Evolutionary conservation across 1,284 basidiomycete genomes (phyloP).

Genomic region (Caloboletus inedulis): DNA sequence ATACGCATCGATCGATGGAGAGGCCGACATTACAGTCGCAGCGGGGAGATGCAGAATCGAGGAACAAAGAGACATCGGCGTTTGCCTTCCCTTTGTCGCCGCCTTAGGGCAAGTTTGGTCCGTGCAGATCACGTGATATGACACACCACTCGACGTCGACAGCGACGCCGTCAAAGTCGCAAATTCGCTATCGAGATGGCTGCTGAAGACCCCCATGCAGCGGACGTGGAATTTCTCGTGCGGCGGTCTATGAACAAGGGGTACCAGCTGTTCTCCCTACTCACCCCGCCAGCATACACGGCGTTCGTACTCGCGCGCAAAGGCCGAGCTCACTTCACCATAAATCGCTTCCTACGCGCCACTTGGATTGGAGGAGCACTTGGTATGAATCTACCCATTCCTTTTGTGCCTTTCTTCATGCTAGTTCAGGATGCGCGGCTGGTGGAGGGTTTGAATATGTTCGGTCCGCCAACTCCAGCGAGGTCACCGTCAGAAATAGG

Average conservation of each 20-base stretch:
- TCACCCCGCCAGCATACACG: conserved; percentile 58
- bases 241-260: conserved; percentile 61
- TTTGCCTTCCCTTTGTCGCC: conserved; percentile 8
- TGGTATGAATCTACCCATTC: conserved; percentile 32
- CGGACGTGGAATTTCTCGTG: conserved; percentile 44
- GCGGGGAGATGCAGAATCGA: conserved; percentile 15
- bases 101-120: conserved; percentile 34
- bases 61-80: conserved; percentile 16
- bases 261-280: conserved; percentile 59
- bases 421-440: conserved; percentile 32
- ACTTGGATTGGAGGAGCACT: conserved; percentile 64
- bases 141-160: conserved; percentile 1
- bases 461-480: conserved; percentile 41
- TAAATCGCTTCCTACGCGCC: conserved; percentile 61
- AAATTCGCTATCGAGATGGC: conserved; percentile 13
- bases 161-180: conserved; percentile 6
- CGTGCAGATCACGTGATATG: conserved; percentile 32
- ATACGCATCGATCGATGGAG: conserved; percentile 47
- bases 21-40: conserved; percentile 29
- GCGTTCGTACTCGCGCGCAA: conserved; percentile 50
- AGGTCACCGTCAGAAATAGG: conserved; percentile 39
- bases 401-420: not conserved
- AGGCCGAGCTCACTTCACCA: conserved; percentile 49
- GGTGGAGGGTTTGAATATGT: conserved; percentile 47
- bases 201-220: conserved; percentile 11